Percentiles rank a stretch among this genome's conserved stretches.
These are phyloP conservation scores for Hemileccinum rubropunctum DNA, from an alignment of 768 basidiomycete species.

Conservation along the genomic window DNA sequence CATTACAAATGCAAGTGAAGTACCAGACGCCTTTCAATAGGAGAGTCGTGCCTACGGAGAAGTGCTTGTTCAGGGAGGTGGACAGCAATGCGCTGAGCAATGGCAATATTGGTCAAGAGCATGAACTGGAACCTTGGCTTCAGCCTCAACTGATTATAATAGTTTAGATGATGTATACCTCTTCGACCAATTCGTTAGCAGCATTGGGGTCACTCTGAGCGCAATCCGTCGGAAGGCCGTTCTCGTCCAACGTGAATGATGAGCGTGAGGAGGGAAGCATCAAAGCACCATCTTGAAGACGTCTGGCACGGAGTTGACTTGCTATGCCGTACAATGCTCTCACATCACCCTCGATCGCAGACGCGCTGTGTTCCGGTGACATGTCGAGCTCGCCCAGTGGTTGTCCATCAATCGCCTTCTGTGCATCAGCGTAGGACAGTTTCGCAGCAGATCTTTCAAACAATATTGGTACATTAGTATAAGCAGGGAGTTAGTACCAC, in stretches of 20 bases:
- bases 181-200: slow-evolving; percentile 83
- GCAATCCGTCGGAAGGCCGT: slow-evolving; percentile 79
- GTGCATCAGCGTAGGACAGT: slow-evolving; percentile 79
- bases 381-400: slow-evolving; percentile 52
- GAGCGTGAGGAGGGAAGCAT: slow-evolving; percentile 66
- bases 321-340: slow-evolving; percentile 65
- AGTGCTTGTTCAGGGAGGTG: slow-evolving; percentile 97
- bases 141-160: not conserved
- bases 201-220: slow-evolving; percentile 59
- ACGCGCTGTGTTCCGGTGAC: slow-evolving; percentile 52
- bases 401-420: slow-evolving; percentile 77
- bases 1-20: not conserved
- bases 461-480: slow-evolving; percentile 1
- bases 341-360: slow-evolving; percentile 75
- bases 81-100: slow-evolving; percentile 91
- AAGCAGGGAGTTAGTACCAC: slow-evolving; percentile 16
- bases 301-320: slow-evolving; percentile 63
- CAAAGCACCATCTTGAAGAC: slow-evolving; percentile 81
- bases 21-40: slow-evolving; percentile 88
- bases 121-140: slow-evolving; percentile 63
- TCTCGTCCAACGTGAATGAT: slow-evolving; percentile 75
- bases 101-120: slow-evolving; percentile 85
- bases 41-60: slow-evolving; percentile 89
- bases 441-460: slow-evolving; percentile 74
- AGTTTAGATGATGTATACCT: slow-evolving; percentile 48